Base-by-base conservation (phyloP, 225 moss, liverwort and hornwort genomes). In the Bryoerythrophyllum caledonicum region DNA sequence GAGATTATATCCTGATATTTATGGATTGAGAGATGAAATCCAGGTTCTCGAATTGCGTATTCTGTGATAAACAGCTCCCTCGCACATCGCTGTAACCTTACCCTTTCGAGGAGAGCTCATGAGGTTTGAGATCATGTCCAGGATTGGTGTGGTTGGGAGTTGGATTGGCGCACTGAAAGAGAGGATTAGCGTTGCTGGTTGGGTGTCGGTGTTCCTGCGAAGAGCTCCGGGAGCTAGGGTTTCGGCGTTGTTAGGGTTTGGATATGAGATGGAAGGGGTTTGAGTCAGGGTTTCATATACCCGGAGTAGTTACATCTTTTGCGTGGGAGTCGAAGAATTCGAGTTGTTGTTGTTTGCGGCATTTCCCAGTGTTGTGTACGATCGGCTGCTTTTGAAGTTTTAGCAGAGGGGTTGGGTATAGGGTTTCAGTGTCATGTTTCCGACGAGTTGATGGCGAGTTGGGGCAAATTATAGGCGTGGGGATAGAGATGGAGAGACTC, bases 341-440 rank as follows among this genome's bases (percentile, higher is more conserved):
- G 65, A 71, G 20, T 78, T 58, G 28, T 12, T 32, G 32, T 3
- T 57, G 26, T 44, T 78, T 74, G 63, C n/a, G 24, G 12, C 44
- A 16, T 58, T 65, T 68, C 66, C 37, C 30, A 44, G 68, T 17
- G 40, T 54, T 70, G 69, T n/a, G 2, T 11, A 19, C 3, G 10
- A 20, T 26, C 41, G 46, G 59, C 51, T 40, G 51, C 16, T 65
- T 58, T 23, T 3, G 5, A 72, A 55, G 20, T 28, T 13, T 64
- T 21, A 57, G 5, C 37, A 35, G 48, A 41, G 21, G 21, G 32
- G 46, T 27, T 11, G 79, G n/a, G 9, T 60, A 23, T 74, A 53
- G 35, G 56, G 63, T 40, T 67, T 14, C 27, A 60, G 64, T 23
- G 37, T 66, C 66, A n/a, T 27, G 5, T 24, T 56, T 44, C 43